Percentiles rank a stretch among this genome's conserved stretches.
These are phyloP conservation scores for Castanopsis chinensis DNA, from an alignment of 306 rosid species.

Conservation along the genomic window DNA sequence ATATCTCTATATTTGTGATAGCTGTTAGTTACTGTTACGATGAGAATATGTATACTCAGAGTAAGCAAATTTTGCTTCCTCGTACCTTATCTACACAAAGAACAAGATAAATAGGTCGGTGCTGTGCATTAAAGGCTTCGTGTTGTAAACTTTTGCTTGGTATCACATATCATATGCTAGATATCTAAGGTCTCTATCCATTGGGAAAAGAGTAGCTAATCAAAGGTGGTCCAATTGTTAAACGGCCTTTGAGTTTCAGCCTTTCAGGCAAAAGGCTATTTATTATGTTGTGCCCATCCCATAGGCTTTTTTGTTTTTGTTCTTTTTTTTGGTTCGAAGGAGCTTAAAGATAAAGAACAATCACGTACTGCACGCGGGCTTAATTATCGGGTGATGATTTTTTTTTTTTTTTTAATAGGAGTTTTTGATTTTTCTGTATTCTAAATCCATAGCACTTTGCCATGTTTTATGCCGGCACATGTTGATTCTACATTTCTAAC, in stretches of 20 bases:
- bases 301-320: not conserved
- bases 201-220: not conserved
- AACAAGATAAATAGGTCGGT: not conserved
- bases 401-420: not conserved
- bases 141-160: not conserved
- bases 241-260: not conserved
- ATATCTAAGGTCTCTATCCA: not conserved
- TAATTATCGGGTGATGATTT: not conserved
- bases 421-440: too few relatives aligned
- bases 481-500: too few relatives aligned
- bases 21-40: constrained; percentile 8
- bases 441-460: too few relatives aligned
- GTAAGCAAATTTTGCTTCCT: not conserved
- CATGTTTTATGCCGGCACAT: too few relatives aligned
- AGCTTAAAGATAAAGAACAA: not conserved
- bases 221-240: not conserved
- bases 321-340: not conserved
- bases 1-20: not conserved
- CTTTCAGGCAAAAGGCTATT: not conserved
- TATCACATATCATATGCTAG: not conserved
- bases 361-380: not conserved
- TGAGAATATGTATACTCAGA: not conserved
- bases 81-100: constrained; percentile 6
- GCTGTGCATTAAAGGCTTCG: not conserved
- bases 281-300: not conserved